phyloP scores from a whole-genome alignment of 805 yeast genomes.

The Teunomyces gatunensis region DNA sequence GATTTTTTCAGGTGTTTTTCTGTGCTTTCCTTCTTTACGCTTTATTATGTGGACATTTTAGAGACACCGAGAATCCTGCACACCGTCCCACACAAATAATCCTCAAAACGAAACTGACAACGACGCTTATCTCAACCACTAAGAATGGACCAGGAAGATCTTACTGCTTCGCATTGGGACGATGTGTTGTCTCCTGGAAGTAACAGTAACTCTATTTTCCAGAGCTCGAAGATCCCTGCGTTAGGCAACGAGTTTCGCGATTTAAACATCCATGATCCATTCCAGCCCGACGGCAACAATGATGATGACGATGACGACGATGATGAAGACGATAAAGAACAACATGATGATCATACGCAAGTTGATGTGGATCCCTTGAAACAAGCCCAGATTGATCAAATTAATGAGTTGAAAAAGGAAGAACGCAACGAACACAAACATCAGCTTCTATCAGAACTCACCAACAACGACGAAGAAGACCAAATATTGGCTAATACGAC shows the following conservation, averaged over 20 bases:
- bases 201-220: constrained; percentile 3
- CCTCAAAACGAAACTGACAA: neutral
- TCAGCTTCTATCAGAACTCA: constrained; percentile 42
- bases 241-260: constrained; percentile 8
- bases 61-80: neutral
- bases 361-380: neutral
- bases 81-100: neutral
- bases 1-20: no score
- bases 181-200: constrained; percentile 46
- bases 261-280: constrained; percentile 5
- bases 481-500: constrained; percentile 4
- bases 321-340: neutral
- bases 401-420: constrained; percentile 33
- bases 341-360: neutral
- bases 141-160: constrained; percentile 46
- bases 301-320: neutral
- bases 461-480: constrained; percentile 24
- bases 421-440: constrained; percentile 29
- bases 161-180: constrained; percentile 61
- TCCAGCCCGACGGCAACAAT: constrained; percentile 10
- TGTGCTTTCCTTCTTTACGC: no score
- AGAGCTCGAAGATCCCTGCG: neutral
- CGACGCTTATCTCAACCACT: neutral
- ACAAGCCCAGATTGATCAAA: constrained; percentile 12
- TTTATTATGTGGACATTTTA: no score